Percentiles rank a stretch among this genome's conserved stretches.
Evolutionary conservation across 139 green algal species (phyloP).

Genomic region (Coelastrella sp.): DNA sequence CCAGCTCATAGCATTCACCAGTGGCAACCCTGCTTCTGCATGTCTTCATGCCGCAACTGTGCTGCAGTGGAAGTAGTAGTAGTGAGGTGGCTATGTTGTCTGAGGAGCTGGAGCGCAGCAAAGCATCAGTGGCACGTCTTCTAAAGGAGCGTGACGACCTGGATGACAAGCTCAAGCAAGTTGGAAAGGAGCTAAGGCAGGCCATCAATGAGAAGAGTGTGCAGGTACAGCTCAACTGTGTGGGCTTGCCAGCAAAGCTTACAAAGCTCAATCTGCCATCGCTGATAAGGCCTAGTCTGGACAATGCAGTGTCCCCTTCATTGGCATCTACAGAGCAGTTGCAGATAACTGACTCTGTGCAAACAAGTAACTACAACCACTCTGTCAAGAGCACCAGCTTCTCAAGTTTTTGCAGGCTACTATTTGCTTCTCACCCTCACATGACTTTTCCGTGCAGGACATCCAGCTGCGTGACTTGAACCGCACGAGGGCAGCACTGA

Average conservation of each 20-base stretch:
- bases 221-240: background rate
- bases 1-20: background rate
- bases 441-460: background rate
- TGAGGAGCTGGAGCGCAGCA: slow-evolving; percentile 40
- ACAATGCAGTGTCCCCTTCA: no score
- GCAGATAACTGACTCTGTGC: no score
- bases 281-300: no score
- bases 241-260: no score
- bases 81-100: slow-evolving; percentile 3
- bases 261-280: no score
- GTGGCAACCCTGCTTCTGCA: background rate
- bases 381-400: no score
- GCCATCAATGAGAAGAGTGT: slow-evolving; percentile 46
- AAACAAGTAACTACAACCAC: no score
- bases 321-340: no score
- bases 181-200: slow-evolving; percentile 37
- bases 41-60: background rate
- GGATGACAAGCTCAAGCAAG: slow-evolving; percentile 28
- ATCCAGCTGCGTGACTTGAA: slow-evolving; percentile 36
- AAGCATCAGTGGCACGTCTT: slow-evolving; percentile 26
- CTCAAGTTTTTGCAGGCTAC: no score
- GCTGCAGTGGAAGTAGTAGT: background rate
- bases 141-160: slow-evolving; percentile 40
- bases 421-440: no score
- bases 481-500: slow-evolving; percentile 18